phyloP scores from a whole-genome alignment of 2,329 filamentous ascomycete species.

The Apiospora rasikravindrae region DNA sequence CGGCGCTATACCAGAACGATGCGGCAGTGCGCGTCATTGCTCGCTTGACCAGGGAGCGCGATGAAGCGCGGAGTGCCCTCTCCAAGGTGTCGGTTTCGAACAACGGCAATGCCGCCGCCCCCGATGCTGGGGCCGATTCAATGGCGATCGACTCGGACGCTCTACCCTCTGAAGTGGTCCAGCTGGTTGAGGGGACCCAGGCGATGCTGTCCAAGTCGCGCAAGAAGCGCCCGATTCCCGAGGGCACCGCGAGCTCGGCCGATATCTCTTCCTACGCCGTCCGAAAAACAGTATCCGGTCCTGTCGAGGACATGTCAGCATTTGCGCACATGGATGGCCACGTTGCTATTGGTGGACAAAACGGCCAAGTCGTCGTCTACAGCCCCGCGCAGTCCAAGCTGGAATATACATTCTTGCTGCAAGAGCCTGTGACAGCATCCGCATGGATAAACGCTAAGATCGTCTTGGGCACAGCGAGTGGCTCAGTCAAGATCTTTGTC shows the following conservation, averaged over 20 bases:
- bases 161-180: slow-evolving; percentile 73
- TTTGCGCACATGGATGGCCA: slow-evolving; percentile 63
- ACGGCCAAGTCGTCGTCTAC: slow-evolving; percentile 77
- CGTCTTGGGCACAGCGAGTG: slow-evolving; percentile 75
- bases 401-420: slow-evolving; percentile 69
- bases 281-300: slow-evolving; percentile 50
- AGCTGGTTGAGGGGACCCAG: slow-evolving; percentile 80
- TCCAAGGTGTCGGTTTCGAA: slow-evolving; percentile 80
- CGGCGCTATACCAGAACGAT: slow-evolving; percentile 95
- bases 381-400: slow-evolving; percentile 72
- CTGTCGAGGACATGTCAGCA: slow-evolving; percentile 55
- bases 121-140: slow-evolving; percentile 69
- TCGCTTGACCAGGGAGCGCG: slow-evolving; percentile 85
- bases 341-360: slow-evolving; percentile 75
- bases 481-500: slow-evolving; percentile 76
- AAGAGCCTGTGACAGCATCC: slow-evolving; percentile 69
- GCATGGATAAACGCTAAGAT: slow-evolving; percentile 72
- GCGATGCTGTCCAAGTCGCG: slow-evolving; percentile 84
- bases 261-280: slow-evolving; percentile 61
- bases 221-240: slow-evolving; percentile 85
- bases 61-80: slow-evolving; percentile 88
- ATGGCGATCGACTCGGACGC: slow-evolving; percentile 91
- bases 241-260: slow-evolving; percentile 82
- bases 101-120: slow-evolving; percentile 62
- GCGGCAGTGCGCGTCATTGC: slow-evolving; percentile 96